Evolutionary conservation across 352 stramenopile genomes (phyloP).

Genomic region (Phytopythium cucurbitacearum): DNA sequence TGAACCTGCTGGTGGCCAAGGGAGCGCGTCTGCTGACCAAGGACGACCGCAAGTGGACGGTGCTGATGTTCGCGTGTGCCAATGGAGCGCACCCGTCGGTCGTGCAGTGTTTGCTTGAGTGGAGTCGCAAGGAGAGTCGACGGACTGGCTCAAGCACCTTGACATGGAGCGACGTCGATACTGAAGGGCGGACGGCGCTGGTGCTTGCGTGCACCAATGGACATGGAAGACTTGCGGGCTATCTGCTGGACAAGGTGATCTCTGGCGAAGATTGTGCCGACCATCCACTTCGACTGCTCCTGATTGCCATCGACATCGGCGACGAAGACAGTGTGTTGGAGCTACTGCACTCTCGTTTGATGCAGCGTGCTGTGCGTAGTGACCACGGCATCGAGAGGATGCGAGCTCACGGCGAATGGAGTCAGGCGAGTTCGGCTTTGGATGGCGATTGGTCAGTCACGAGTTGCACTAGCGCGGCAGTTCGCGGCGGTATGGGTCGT

Average conservation of each 20-base stretch:
- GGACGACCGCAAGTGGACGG: conserved; percentile 14
- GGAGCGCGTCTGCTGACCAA: conserved; percentile 21
- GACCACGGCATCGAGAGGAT: background rate
- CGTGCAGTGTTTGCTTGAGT: conserved; percentile 17
- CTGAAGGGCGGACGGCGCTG: conserved; percentile 14
- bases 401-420: background rate
- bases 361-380: background rate
- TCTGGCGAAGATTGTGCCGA: background rate
- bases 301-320: background rate
- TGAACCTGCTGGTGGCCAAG: conserved; percentile 19
- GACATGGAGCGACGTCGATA: conserved; percentile 17
- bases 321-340: background rate
- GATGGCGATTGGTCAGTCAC: background rate
- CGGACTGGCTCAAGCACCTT: background rate
- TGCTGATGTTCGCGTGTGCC: conserved; percentile 17
- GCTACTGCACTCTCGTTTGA: background rate
- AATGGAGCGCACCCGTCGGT: conserved; percentile 8
- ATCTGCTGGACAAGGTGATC: conserved; percentile 11
- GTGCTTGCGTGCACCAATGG: conserved; percentile 16
- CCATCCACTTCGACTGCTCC: conserved; percentile 1
- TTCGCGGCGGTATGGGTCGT: background rate
- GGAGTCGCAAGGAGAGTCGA: background rate
- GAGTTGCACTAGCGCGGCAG: background rate
- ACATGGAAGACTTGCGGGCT: conserved; percentile 16
- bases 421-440: background rate